Percentiles rank a stretch among this genome's conserved stretches.
Conservation (phyloP, 768 basidiomycete genomes). For the Clavaria fumosa region DNA sequence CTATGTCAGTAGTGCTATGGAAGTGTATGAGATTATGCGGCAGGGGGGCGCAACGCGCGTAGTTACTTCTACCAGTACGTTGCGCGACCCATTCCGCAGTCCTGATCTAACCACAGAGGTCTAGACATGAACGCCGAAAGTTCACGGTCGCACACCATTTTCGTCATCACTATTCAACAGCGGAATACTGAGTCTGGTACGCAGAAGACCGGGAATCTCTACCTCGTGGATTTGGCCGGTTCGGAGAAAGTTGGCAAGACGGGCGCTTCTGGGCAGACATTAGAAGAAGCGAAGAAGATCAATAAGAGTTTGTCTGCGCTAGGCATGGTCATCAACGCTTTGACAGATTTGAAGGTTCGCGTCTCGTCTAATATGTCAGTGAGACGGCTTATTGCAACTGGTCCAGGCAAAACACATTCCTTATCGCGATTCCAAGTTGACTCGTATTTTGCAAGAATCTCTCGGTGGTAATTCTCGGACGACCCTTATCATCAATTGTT, state of each 20-base stretch:
- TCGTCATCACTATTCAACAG: slow-evolving; percentile 94
- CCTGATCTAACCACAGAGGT: background rate
- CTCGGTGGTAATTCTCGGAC: slow-evolving; percentile 89
- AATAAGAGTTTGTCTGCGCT: slow-evolving; percentile 96
- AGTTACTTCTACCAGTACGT: slow-evolving; percentile 86
- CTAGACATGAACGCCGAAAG: slow-evolving; percentile 99
- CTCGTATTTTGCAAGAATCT: slow-evolving; percentile 97
- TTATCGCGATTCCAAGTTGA: slow-evolving; percentile 97
- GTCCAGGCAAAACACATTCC: slow-evolving; percentile 86
- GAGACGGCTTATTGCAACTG: slow-evolving; percentile 5
- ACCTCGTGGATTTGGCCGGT: slow-evolving; percentile 95
- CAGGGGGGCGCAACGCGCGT: slow-evolving; percentile 86
- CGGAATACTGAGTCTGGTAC: slow-evolving; percentile 92
- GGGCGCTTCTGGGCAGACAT: slow-evolving; percentile 94
- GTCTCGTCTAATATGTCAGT: slow-evolving; percentile 2
- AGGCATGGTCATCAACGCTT: slow-evolving; percentile 98
- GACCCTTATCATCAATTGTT: slow-evolving; percentile 99
- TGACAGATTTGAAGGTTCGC: slow-evolving; percentile 84
- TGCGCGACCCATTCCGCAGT: slow-evolving; percentile 1
- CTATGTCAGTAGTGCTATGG: slow-evolving; percentile 89
- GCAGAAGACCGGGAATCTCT: slow-evolving; percentile 91
- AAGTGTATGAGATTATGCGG: slow-evolving; percentile 98
- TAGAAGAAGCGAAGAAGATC: slow-evolving; percentile 99
- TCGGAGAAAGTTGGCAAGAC: slow-evolving; percentile 99
- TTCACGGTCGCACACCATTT: slow-evolving; percentile 97